phyloP scores from a whole-genome alignment of 2,329 filamentous ascomycete species.

The Botryotinia convoluta region DNA sequence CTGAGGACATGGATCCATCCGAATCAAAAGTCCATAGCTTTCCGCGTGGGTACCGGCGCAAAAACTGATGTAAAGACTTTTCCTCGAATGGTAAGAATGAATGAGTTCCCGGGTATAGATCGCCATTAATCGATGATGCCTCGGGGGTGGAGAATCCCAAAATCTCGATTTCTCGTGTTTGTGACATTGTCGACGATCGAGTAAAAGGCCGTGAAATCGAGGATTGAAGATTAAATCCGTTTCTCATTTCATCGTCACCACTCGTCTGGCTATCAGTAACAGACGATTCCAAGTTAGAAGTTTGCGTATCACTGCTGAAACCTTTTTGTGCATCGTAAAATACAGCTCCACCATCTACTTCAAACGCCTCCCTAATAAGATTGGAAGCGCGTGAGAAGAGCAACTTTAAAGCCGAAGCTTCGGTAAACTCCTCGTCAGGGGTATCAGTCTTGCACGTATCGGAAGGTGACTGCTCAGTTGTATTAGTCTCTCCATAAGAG shows the following conservation, averaged over 20 bases:
- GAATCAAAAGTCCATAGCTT: conserved; percentile 49
- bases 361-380: conserved; percentile 38
- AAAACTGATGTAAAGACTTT: conserved; percentile 35
- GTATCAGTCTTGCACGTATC: conserved; percentile 15
- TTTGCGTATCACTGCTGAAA: conserved; percentile 22
- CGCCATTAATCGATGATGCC: conserved; percentile 36
- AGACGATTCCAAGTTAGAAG: neutral
- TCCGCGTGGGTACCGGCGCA: conserved; percentile 47
- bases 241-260: conserved; percentile 2
- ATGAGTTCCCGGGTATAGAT: conserved; percentile 30
- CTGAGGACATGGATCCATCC: conserved; percentile 43
- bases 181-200: neutral
- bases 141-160: conserved; percentile 37
- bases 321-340: conserved; percentile 39
- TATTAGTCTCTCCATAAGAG: conserved; percentile 26
- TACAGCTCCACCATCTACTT: conserved; percentile 38
- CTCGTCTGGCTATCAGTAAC: conserved; percentile 20
- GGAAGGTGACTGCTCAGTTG: conserved; percentile 27
- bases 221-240: neutral
- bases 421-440: conserved; percentile 28
- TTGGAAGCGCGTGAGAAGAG: conserved; percentile 38
- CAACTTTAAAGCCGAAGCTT: conserved; percentile 31
- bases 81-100: conserved; percentile 35
- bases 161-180: conserved; percentile 31
- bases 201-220: neutral